Conservation (phyloP, 2,329 filamentous ascomycete genomes). For the Penicillium sp. region DNA sequence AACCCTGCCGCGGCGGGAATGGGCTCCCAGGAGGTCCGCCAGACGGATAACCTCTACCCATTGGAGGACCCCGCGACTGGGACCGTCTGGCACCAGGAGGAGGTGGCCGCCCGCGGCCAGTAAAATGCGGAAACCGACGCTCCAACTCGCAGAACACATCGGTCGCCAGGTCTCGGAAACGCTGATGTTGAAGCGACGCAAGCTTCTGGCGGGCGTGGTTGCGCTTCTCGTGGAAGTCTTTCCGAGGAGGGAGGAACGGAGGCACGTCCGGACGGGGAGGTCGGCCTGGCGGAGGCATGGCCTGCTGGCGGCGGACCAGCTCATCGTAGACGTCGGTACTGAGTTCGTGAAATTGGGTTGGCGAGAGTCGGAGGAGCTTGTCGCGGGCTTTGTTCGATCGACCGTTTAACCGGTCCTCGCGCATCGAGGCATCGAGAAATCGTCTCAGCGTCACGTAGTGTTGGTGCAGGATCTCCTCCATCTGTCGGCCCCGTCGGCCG, state of each 20-base stretch:
- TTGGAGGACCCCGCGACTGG: slow-evolving; percentile 41
- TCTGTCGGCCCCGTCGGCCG: slow-evolving; percentile 56
- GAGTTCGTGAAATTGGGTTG: slow-evolving; percentile 94
- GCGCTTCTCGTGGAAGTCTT: slow-evolving; percentile 91
- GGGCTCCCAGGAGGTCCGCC: slow-evolving; percentile 40
- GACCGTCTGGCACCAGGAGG: slow-evolving; percentile 49
- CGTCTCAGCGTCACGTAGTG: slow-evolving; percentile 80
- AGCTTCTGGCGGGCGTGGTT: slow-evolving; percentile 97
- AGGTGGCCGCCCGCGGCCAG: slow-evolving; percentile 68
- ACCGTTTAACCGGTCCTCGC: slow-evolving; percentile 72
- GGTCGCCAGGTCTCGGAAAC: slow-evolving; percentile 89
- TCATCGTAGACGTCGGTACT: slow-evolving; percentile 98
- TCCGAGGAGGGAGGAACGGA: slow-evolving; percentile 76
- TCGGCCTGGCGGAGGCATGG: slow-evolving; percentile 49
- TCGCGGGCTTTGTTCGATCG: slow-evolving; percentile 88
- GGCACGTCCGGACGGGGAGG: slow-evolving; percentile 56
- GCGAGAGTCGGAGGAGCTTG: slow-evolving; percentile 85
- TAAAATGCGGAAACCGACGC: slow-evolving; percentile 81
- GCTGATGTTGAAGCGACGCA: slow-evolving; percentile 79
- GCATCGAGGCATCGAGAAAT: slow-evolving; percentile 69
- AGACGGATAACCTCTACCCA: slow-evolving; percentile 39
- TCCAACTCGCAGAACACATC: slow-evolving; percentile 97
- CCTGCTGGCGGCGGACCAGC: slow-evolving; percentile 79
- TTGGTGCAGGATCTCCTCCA: slow-evolving; percentile 72
- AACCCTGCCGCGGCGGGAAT: slow-evolving; percentile 44